These are phyloP conservation scores for Dendrocalamus latiflorus DNA, from an alignment of 202 grass and related monocot genomes.

Conservation along the genomic window DNA sequence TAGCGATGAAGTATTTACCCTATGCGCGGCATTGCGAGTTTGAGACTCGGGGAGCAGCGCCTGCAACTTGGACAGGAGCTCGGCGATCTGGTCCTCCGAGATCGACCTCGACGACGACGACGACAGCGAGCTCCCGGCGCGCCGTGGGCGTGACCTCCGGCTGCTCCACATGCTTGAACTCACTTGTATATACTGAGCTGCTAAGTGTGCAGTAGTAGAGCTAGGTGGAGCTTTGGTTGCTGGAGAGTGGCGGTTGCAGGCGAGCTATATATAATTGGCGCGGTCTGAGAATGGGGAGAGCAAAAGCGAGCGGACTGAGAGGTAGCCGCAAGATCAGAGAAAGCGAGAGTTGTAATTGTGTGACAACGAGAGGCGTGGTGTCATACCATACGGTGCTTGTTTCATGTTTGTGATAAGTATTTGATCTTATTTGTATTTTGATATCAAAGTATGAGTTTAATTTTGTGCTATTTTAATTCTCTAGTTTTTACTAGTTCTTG, in stretches of 20 bases:
- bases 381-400: too few relatives aligned
- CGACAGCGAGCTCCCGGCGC: constrained; percentile 17
- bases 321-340: neutral
- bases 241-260: constrained; percentile 22
- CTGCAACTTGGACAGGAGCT: constrained; percentile 85
- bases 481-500: too few relatives aligned
- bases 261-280: constrained; percentile 37
- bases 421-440: too few relatives aligned
- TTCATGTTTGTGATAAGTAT: too few relatives aligned
- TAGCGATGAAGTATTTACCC: constrained; percentile 31
- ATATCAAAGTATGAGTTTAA: too few relatives aligned
- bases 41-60: constrained; percentile 64
- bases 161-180: constrained; percentile 62
- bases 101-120: constrained; percentile 47
- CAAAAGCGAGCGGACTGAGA: neutral
- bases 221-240: neutral
- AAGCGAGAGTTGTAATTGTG: constrained; percentile 31
- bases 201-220: neutral
- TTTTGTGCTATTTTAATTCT: too few relatives aligned
- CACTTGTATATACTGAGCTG: neutral
- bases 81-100: constrained; percentile 76
- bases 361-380: constrained; percentile 28
- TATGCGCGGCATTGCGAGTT: constrained; percentile 36
- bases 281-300: neutral
- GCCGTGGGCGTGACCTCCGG: constrained; percentile 63